Conservation (phyloP, 169 alveolate genomes). For the Cryptosporidium sp. region DNA sequence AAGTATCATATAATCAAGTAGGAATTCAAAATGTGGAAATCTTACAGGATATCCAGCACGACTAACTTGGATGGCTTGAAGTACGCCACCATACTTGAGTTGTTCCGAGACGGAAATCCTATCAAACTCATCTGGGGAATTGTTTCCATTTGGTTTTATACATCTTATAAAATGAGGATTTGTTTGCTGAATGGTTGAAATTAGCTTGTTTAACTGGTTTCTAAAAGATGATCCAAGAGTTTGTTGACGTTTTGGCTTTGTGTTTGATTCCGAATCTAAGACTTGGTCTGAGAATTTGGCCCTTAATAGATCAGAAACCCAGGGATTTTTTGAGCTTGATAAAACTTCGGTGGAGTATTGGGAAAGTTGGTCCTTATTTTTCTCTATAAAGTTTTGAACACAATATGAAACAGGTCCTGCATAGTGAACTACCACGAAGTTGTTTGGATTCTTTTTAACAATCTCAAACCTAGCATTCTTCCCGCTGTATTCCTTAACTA, state of each 20-base stretch:
- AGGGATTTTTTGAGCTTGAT: constrained; percentile 33
- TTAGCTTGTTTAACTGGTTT: constrained; percentile 89
- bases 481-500: constrained; percentile 81
- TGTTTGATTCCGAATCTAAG: constrained; percentile 52
- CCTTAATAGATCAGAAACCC: constrained; percentile 74
- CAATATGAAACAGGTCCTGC: constrained; percentile 96
- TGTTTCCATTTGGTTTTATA: constrained; percentile 92
- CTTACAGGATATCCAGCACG: constrained; percentile 96
- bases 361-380: constrained; percentile 93
- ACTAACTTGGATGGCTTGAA: constrained; percentile 93
- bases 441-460: constrained; percentile 84
- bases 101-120: constrained; percentile 91
- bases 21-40: constrained; percentile 88
- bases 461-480: constrained; percentile 82
- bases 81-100: constrained; percentile 91
- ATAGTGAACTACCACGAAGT: constrained; percentile 93
- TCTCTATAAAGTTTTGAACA: constrained; percentile 93
- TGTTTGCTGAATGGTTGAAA: constrained; percentile 88
- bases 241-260: constrained; percentile 70
- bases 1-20: constrained; percentile 85
- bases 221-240: constrained; percentile 92
- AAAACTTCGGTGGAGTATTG: constrained; percentile 70
- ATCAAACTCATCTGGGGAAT: constrained; percentile 90
- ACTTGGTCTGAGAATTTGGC: constrained; percentile 75
- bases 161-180: constrained; percentile 95